Evolutionary conservation across 805 yeast genomes (phyloP), one percentile per base, ranked within the genome.

Genomic region (Cyberlindnera sargentensis): DNA sequence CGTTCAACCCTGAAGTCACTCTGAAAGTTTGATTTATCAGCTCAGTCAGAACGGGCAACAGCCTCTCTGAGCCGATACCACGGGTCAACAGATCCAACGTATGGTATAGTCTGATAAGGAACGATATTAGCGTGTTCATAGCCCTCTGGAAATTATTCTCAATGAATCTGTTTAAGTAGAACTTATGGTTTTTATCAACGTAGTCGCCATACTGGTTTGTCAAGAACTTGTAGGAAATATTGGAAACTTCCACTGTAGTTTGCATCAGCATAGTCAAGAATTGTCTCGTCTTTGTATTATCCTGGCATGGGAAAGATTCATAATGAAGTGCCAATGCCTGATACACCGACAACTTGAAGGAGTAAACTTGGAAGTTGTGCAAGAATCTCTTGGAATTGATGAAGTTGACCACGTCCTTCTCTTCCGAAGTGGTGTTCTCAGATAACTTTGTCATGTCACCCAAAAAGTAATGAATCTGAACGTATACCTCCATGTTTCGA

Each of bases 131-230:
- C 1, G 54, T 33, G 30, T 41, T 45, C 31, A 54, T 39, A 0
- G 47, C 48, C 23, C 61, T 42, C 23, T 50, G 52, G 11, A 37
- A 31, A 5, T 51, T 41, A 38, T 58, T 56, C 8, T 51, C 56
- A 9, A 48, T 39, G 34, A 41, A 46, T 25, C 57, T 47, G 32
- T 47, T 46, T 20, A 56, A 35, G 33, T 42, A 43, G 36, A 40
- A 56, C 8, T 37, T 37, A 36, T 50, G 54, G 31, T 42, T 43
- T 2, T 47, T 34, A 20, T 51, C 52, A 30, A 58, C 45, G 27
- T 31, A 48, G 5, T 47, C 45, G 1, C 25, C 9, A 34, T 42
- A 51, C 2, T 47, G 50, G 27, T 47, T 36, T 3, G 46, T 45
- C 15, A 57, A 45, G 32, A 36, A 47, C n/a, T 39, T 44, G 39